Percentiles rank a stretch among this genome's conserved stretches.
Conservation (phyloP, 768 basidiomycete species). For the Mycena floridula region DNA sequence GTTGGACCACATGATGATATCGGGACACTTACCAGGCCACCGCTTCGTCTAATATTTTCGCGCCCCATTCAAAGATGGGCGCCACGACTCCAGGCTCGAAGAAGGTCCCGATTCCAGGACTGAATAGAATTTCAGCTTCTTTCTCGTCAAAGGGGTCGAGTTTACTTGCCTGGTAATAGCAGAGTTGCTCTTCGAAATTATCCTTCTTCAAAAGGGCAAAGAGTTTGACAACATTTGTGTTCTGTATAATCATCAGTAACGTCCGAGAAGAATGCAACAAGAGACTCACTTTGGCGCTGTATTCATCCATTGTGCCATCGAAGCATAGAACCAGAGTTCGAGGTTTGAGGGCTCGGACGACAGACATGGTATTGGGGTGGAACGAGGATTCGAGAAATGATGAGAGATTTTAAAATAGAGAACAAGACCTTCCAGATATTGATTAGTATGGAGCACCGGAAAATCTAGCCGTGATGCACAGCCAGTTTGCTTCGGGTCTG, state of each 20-base stretch:
- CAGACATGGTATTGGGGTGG: too few species aligned
- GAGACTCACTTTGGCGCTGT: conserved; percentile 39
- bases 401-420: too few species aligned
- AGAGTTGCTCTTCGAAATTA: conserved; percentile 45
- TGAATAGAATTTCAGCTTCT: conserved; percentile 7
- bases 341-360: too few species aligned
- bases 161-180: conserved; percentile 72
- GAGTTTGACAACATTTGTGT: conserved; percentile 68
- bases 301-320: conserved; percentile 60
- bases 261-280: too few species aligned
- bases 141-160: background rate
- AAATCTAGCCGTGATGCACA: too few species aligned
- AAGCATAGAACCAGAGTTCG: conserved; percentile 61
- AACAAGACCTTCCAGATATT: too few species aligned
- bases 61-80: conserved; percentile 51
- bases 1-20: conserved; percentile 32
- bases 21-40: conserved; percentile 57
- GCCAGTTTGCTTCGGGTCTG: too few species aligned
- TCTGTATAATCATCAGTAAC: too few species aligned
- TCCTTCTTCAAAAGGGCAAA: conserved; percentile 65
- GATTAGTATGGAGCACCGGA: too few species aligned
- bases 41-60: conserved; percentile 59
- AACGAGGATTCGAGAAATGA: too few species aligned
- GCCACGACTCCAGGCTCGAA: conserved; percentile 61
- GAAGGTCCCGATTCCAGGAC: conserved; percentile 47